Evolutionary conservation across 2,329 filamentous ascomycete genomes (phyloP).

Genomic region (Pseudogymnoascus sp.): DNA sequence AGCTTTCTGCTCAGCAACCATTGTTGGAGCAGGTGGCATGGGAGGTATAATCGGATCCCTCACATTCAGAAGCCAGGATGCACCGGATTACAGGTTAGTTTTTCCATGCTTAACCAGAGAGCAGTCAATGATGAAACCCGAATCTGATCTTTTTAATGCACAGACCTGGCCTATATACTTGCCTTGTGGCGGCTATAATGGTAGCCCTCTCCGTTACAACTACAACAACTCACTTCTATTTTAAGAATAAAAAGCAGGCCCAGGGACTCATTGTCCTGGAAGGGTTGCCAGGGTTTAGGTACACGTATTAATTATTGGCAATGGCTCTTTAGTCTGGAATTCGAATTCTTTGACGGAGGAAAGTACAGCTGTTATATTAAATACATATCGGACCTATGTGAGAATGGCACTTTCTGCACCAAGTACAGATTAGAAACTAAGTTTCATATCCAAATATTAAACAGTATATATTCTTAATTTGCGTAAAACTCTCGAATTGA

Average conservation of each 20-base stretch:
- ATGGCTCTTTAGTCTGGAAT: background rate
- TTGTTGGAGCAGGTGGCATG: slow-evolving; percentile 70
- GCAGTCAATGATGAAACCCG: background rate
- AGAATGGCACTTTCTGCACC: background rate
- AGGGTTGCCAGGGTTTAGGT: slow-evolving; percentile 24
- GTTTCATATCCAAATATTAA: background rate
- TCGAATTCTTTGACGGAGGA: background rate
- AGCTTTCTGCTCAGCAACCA: slow-evolving; percentile 66
- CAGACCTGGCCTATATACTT: slow-evolving; percentile 14
- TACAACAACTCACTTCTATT: slow-evolving; percentile 21
- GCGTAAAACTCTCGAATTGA: too few relatives aligned
- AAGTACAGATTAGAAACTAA: background rate
- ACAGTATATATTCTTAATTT: background rate
- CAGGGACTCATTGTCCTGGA: slow-evolving; percentile 24
- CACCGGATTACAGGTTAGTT: slow-evolving; percentile 37
- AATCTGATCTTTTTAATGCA: background rate
- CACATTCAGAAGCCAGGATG: slow-evolving; percentile 58
- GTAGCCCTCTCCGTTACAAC: slow-evolving; percentile 19
- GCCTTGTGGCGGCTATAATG: slow-evolving; percentile 10
- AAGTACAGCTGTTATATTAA: background rate
- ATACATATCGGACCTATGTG: background rate
- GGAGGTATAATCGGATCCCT: slow-evolving; percentile 71
- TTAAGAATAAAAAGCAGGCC: slow-evolving; percentile 24
- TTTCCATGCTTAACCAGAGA: background rate
- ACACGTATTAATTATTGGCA: slow-evolving; percentile 10